Evolutionary conservation across 2,329 filamentous ascomycete species (phyloP), one percentile per base, ranked within the genome.

Genomic region (Graphium sp.): DNA sequence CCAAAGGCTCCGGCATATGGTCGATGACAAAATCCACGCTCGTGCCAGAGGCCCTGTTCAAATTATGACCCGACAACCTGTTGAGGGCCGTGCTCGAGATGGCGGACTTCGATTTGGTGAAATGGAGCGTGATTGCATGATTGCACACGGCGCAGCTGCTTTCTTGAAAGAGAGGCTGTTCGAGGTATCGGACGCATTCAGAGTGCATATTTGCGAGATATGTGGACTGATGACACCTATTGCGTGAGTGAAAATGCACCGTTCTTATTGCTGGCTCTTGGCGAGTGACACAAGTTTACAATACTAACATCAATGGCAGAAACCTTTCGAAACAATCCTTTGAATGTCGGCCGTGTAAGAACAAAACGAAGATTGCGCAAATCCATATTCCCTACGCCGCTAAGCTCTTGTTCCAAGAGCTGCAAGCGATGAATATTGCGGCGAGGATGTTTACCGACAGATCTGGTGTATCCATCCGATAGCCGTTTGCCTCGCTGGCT

Each of bases 61-160:
- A 56, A 98, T 98, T 46, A 71, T 98, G 58, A 98, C 89, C 3
- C 69, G 91, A 33, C 89, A 98, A 54, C 89, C 89, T 12, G 89
- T 98, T 10, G 89, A 98, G 58, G 89, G 89, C 78, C 81, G 91
- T 71, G 89, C 89, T 4, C 67, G 91, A 55, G 91, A 98, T 50
- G 89, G 89, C 67, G 89, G 89, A 62, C 68, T 98, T 24, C 87
- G 91, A 49, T 98, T 98, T 72, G 89, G 89, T 74, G 89, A 98
- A 65, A 98, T 98, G 89, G 91, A 98, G 58, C 87, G 91, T 60
- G 91, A 98, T 71, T 98, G 89, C 53, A 98, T 98, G 89, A 98
- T 98, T 61, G 84, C 91, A n/a, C 91, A 98, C 51, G 89, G 89
- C 49, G 89, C 91, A 4, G 87, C 83, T 31, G 78, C 85, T 2